Base-by-base conservation (phyloP, 306 rosid genomes). In the Medicago ruthenica region DNA sequence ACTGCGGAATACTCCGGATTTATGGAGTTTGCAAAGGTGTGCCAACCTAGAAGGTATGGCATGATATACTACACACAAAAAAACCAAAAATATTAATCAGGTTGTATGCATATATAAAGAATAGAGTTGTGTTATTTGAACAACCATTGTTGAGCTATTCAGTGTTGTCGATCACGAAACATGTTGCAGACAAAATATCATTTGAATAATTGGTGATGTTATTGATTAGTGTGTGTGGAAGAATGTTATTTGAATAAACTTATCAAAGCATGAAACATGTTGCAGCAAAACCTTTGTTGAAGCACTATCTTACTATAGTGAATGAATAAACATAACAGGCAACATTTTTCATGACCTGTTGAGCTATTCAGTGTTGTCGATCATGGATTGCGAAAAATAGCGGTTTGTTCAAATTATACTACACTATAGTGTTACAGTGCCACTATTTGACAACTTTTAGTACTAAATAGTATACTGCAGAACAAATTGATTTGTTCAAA, bases 41-140 rank as follows among this genome's bases (percentile, higher is more conserved):
- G 95, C 98, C 98, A 94, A 69, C 98, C 97, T 16, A 92, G 66
- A 53, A 90, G 89, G 84, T 86, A 85, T 5, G 97, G 98, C 86
- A 88, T 53, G 87, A 94, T 83, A 80, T 60, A 94, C 98, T 94
- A 86, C 89, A 81, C 5, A 76, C 9, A 47, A 40, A 50, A 70
- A 27, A 65, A 27, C 36, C 17, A 53, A 16, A 77, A 24, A 75
- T 44, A 55, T 39, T 64, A 68, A 44, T 8, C 34, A 67, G 27
- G 41, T 31, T 39, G 41, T 3, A 71, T 20, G 65, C 24, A 20
- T 22, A 20, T 22, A 42, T 2, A 51, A 10, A 10, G 54, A 15
- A 41, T 5, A n/a, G n/a, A n/a, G n/a, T n/a, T n/a, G n/a, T n/a
- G n/a, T n/a, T n/a, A n/a, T n/a, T n/a, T n/a, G n/a, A n/a, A n/a